Base-by-base conservation (phyloP, 2,329 filamentous ascomycete species). In the Mycosphaerella sp. region DNA sequence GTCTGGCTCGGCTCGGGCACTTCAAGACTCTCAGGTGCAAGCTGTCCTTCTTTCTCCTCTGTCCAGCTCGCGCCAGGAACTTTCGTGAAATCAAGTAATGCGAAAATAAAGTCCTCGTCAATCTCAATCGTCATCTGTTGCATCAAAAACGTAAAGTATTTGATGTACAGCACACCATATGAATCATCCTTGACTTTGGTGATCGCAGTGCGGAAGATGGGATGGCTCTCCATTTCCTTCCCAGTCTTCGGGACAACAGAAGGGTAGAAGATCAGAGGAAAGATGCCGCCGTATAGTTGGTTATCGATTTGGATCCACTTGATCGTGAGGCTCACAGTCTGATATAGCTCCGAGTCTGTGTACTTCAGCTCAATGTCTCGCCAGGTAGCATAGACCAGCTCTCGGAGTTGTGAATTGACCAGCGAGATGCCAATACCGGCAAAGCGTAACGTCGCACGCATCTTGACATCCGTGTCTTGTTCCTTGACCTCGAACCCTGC, bases 281-380 rank as follows among this genome's bases (percentile, higher is more conserved):
- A 98, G 61, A 98, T 90, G 21, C 94, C 93, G 25, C 94, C 94
- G 64, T 98, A 98, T 12, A 98, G 80, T 69, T 98, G 93, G 62
- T 98, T 98, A 71, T 98, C 93, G 61, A 98, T 87, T 70, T 98
- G 93, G 25, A 98, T 93, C 94, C 94, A 98, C 69, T 98, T 97
- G 67, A 97, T 85, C 0, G 89, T 87, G 44, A 93, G 76, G 42
- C 88, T 91, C 55, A 96, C 72, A 0, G 89, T 97, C 70, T 98
- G 93, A 65, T 95, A 95, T 13, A 96, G 75, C 14, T 84, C 80
- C n/a, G 93, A 97, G 64, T 98, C 93, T 50, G 84, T 89, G 70
- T 93, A 95, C 55, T 90, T 89, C 57, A 98, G 73, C 61, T 93
- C 85, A 21, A 97, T 87, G 56, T 95, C 91, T 44, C 91, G 80